These are phyloP conservation scores for Cordyceps cicadae DNA, from an alignment of 2,329 filamentous ascomycete genomes.

Conservation along the genomic window DNA sequence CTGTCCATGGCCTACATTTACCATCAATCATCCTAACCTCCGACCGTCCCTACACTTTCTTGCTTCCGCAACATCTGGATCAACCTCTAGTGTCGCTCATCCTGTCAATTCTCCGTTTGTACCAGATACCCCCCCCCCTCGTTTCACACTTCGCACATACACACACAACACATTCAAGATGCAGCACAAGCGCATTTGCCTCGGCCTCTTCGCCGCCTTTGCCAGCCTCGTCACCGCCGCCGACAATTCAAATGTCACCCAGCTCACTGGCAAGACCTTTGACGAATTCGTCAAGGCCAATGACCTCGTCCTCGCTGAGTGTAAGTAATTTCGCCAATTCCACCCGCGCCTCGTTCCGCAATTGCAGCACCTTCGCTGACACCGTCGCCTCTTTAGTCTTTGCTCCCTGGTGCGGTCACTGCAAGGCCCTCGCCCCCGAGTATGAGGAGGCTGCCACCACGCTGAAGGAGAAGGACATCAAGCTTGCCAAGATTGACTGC, in stretches of 20 bases:
- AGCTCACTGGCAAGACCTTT: constrained; percentile 82
- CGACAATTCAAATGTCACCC: constrained; percentile 68
- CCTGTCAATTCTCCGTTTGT: constrained; percentile 10
- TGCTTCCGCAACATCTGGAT: constrained; percentile 10
- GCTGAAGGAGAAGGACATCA: constrained; percentile 82
- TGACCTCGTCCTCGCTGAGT: constrained; percentile 88
- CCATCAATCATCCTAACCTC: constrained; percentile 15
- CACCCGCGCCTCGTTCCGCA: constrained; percentile 7
- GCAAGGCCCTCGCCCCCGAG: constrained; percentile 92
- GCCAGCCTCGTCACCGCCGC: constrained; percentile 50
- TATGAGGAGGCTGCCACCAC: constrained; percentile 80
- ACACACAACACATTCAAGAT: constrained; percentile 28
- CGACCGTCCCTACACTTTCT: constrained; percentile 13
- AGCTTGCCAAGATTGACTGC: constrained; percentile 84
- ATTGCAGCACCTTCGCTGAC: constrained; percentile 26
- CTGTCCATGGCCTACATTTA: constrained; percentile 17
- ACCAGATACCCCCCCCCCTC: not conserved
- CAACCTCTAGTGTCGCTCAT: constrained; percentile 17
- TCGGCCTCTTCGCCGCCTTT: constrained; percentile 46
- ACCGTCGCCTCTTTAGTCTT: constrained; percentile 52
- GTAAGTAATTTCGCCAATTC: constrained; percentile 48
- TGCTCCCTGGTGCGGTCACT: constrained; percentile 95
- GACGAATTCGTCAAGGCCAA: constrained; percentile 77
- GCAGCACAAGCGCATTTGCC: constrained; percentile 42
- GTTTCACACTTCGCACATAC: not conserved